These are phyloP conservation scores for Penicillium sp. DNA, from an alignment of 2,329 filamentous ascomycete genomes.

Conservation along the genomic window DNA sequence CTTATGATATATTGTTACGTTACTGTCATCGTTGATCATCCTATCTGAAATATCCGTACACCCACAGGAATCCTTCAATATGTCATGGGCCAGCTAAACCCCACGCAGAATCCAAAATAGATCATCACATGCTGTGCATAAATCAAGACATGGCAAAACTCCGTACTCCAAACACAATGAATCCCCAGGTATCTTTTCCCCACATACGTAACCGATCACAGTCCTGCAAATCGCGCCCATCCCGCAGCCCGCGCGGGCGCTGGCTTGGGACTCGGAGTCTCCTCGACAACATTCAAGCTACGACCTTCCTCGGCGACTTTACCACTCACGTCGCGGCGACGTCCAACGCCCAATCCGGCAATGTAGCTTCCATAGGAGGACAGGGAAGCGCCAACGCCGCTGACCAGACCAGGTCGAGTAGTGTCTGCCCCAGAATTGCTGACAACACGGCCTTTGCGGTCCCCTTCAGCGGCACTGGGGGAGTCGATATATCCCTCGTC, in stretches of 20 bases:
- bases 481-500: conserved; percentile 21
- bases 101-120: conserved; percentile 7
- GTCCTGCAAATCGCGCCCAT: conserved; percentile 50
- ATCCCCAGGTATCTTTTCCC: conserved; percentile 4
- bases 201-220: conserved; percentile 28
- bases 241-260: conserved; percentile 42
- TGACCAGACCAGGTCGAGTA: conserved; percentile 19
- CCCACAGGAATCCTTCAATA: conserved; percentile 2
- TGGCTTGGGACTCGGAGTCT: conserved; percentile 17
- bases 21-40: background rate
- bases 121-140: conserved; percentile 25
- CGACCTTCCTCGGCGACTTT: conserved; percentile 51
- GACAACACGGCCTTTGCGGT: conserved; percentile 47
- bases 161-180: conserved; percentile 12
- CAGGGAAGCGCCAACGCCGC: conserved; percentile 32
- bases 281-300: conserved; percentile 27
- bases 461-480: conserved; percentile 26
- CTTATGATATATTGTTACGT: background rate
- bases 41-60: conserved; percentile 9
- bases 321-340: conserved; percentile 50
- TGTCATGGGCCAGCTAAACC: conserved; percentile 6
- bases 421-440: conserved; percentile 47
- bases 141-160: conserved; percentile 15
- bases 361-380: conserved; percentile 47
- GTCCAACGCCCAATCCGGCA: conserved; percentile 46